These are phyloP conservation scores for Neurospora tetrasperma DNA, from an alignment of 495 filamentous ascomycete genomes.

Conservation along the genomic window DNA sequence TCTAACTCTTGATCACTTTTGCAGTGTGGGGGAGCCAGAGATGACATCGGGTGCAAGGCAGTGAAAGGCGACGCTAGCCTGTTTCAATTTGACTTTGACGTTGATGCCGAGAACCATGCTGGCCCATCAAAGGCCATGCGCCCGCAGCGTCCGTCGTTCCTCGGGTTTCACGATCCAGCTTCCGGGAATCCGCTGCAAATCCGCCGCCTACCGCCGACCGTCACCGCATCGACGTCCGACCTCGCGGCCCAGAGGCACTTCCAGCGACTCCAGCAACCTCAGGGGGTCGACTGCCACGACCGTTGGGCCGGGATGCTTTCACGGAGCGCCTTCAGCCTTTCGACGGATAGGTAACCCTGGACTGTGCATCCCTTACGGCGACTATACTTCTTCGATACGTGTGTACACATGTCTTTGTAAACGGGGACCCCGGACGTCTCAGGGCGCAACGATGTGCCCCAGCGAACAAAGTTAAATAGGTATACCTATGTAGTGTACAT, in stretches of 20 bases:
- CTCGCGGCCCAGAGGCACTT: not conserved
- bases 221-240: not conserved
- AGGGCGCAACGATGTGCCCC: not conserved
- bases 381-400: not conserved
- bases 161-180: not conserved
- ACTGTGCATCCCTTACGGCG: not conserved
- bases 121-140: not conserved
- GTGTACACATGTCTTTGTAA: not conserved
- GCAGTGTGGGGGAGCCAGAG: conserved; percentile 22
- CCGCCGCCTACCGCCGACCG: not conserved
- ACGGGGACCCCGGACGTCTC: not conserved
- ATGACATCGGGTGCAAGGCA: conserved; percentile 19
- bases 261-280: not conserved
- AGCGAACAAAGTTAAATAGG: not conserved
- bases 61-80: conserved; percentile 9
- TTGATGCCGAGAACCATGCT: not conserved
- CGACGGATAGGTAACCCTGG: not conserved
- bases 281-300: not conserved
- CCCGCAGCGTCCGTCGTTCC: not conserved
- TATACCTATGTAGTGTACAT: not conserved
- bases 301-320: not conserved
- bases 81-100: conserved; percentile 7
- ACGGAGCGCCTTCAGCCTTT: not conserved
- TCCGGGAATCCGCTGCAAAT: conserved; percentile 1
- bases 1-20: conserved; percentile 10